Percentiles rank a stretch among this genome's conserved stretches.
phyloP scores from a whole-genome alignment of 139 green algal species.

The Volvox africanus region DNA sequence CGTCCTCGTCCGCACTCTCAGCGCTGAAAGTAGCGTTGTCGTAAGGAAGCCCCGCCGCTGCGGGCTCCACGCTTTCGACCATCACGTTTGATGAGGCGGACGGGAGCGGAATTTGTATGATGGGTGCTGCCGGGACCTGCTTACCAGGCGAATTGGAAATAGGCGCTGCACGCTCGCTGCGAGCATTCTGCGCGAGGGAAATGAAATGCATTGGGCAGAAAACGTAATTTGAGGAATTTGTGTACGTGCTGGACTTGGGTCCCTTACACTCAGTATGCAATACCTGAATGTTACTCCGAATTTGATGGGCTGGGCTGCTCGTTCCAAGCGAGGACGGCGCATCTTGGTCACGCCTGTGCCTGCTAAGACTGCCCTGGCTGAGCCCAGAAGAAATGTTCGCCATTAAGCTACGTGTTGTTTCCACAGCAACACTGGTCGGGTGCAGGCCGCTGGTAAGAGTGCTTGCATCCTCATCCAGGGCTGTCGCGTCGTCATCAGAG shows the following conservation, averaged over 20 bases:
- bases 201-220: too few relatives aligned
- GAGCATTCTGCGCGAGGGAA: not conserved
- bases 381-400: not conserved
- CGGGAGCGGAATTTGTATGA: slow-evolving; percentile 41
- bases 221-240: too few relatives aligned
- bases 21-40: slow-evolving; percentile 39
- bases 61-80: slow-evolving; percentile 5
- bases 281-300: not conserved
- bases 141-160: not conserved
- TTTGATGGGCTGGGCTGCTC: not conserved
- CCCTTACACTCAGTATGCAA: too few relatives aligned
- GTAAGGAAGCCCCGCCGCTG: slow-evolving; percentile 14
- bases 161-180: not conserved
- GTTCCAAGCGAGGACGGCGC: not conserved
- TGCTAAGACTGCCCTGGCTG: not conserved
- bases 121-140: slow-evolving; percentile 18
- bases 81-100: not conserved
- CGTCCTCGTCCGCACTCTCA: slow-evolving; percentile 12
- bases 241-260: too few relatives aligned
- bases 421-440: not conserved
- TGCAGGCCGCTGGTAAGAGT: not conserved
- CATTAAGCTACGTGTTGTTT: not conserved
- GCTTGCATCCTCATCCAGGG: not conserved
- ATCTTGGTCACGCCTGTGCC: not conserved
- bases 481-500: not conserved